Evolutionary conservation across 2,329 filamentous ascomycete species (phyloP), one percentile per base, ranked within the genome.

Genomic region (Sarocladium kiliense): DNA sequence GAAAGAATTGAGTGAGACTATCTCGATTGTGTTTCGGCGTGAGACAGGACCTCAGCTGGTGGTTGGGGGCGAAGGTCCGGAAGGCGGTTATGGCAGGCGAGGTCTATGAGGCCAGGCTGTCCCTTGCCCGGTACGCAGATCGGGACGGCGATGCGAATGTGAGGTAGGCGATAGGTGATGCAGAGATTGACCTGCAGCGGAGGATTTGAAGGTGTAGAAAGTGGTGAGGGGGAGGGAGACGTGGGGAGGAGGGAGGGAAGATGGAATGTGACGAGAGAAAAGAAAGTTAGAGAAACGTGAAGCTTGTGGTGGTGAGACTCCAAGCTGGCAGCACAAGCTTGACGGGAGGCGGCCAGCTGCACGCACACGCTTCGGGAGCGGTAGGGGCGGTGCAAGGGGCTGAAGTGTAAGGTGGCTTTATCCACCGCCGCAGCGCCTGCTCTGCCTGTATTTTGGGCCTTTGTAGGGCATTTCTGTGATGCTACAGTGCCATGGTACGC

Each of bases 251-350:
- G 47, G 23, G 27, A 27, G 47, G 18, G 16, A 18, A 34, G 47
- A 34, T 49, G 47, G 47, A 36, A 51, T 51, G 47, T 51, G 47
- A 34, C 47, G 47, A 51, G 27, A 18, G 27, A 47, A 51, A 51
- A 23, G 47, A 34, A 36, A 51, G 27, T 51, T 51, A 30, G 30
- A 12, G 30, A 32, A 23, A 36, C 47, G 30, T 51, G 27, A 51
- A 51, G 47, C 47, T 51, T 47, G 21, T 47, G 44, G 44, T 47
- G 44, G 44, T 47, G 44, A 47, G 44, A 47, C 44, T 47, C n/a
- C 9, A 23, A 47, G 21, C 44, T 47, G 25, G 23, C 44, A 47
- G 25, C 44, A 27, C 44, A 47, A 47, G n/a, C 23, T 47, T 47
- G 18, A 44, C 41, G 41, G 41, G 44, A 27, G 21, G 25, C 44